These are phyloP conservation scores for Suillus americanus DNA, from an alignment of 768 basidiomycete species.

Conservation along the genomic window DNA sequence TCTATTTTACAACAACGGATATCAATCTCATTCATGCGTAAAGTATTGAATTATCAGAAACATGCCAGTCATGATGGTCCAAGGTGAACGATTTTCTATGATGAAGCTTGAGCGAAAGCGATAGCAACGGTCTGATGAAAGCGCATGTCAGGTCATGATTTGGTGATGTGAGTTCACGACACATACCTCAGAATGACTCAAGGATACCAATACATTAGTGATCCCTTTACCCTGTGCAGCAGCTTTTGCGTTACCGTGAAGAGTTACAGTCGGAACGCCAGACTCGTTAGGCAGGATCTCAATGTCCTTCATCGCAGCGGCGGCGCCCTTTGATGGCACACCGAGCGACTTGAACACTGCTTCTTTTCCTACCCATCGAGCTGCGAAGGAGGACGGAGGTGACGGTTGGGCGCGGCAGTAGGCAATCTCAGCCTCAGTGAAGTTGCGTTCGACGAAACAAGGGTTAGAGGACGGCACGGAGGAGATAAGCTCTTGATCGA, in stretches of 20 bases:
- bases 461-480: constrained; percentile 87
- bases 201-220: constrained; percentile 72
- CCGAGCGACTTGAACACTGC: constrained; percentile 96
- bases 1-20: constrained; percentile 6
- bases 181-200: constrained; percentile 91
- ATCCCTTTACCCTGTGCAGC: constrained; percentile 76
- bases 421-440: constrained; percentile 81
- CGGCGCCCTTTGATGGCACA: constrained; percentile 87
- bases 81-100: constrained; percentile 13
- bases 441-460: constrained; percentile 89
- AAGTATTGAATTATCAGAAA: constrained; percentile 2
- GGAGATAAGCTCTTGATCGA: constrained; percentile 92
- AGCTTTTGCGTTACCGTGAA: constrained; percentile 77
- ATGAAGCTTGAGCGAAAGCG: constrained; percentile 79
- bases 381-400: constrained; percentile 88
- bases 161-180: not conserved
- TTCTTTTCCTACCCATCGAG: constrained; percentile 97
- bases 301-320: constrained; percentile 95
- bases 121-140: constrained; percentile 70
- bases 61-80: not conserved
- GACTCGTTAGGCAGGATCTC: constrained; percentile 81
- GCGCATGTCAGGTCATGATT: constrained; percentile 18
- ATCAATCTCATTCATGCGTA: not conserved
- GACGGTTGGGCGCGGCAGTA: constrained; percentile 91
- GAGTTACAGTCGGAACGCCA: constrained; percentile 76